Base-by-base conservation (phyloP, 108 stramenopile genomes). In the Epithemia pelagica region DNA sequence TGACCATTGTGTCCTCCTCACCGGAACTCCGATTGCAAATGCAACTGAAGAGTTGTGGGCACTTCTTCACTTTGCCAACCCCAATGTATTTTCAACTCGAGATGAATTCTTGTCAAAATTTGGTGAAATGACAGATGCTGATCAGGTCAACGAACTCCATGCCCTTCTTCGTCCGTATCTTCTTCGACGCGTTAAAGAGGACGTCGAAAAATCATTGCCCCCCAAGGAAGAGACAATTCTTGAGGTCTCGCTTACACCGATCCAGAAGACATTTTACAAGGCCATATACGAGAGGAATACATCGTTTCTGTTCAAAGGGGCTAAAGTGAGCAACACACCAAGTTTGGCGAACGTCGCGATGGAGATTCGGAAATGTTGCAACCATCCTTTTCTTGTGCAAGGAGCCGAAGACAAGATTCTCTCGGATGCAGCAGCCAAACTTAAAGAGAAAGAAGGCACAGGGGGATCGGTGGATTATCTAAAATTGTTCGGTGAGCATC, bases 11-110 rank as follows among this genome's bases (percentile, higher is more conserved):
- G 46, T 99, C 51, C 79, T 99, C 32, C 82, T 99, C 24, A 99
- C 97, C 0, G 97, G 98, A 15, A 99, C 98, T 28, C 98, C 98
- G n/a, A 74, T 99, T 52, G 96, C 97, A 59, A 98, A 99, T 67
- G 87, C 85, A 29, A 97, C 95, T 0, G 95, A 96, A 62, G 98
- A 98, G 70, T 71, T 98, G 2, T 98, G 95, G 95, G 88, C 89
- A n/a, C 72, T 94, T 31, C 66, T 94, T 1, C 82, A 90, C 67
- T 92, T 96, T 73, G 83, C 85, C 24, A 89, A 93, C 60, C 86
- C 82, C 2, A 51, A 54, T 7, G 66, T 74, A 0, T 93, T 93
- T 68, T 74, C 65, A 52, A 83, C 85, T 15, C 83, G 81, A 72
- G 88, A 83, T 15, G 91, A 85, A 0, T 96, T 96, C 64, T 59